Evolutionary conservation across 345 rosid species (phyloP), one percentile per base, ranked within the genome.

Genomic region (Populus ilicifolia): DNA sequence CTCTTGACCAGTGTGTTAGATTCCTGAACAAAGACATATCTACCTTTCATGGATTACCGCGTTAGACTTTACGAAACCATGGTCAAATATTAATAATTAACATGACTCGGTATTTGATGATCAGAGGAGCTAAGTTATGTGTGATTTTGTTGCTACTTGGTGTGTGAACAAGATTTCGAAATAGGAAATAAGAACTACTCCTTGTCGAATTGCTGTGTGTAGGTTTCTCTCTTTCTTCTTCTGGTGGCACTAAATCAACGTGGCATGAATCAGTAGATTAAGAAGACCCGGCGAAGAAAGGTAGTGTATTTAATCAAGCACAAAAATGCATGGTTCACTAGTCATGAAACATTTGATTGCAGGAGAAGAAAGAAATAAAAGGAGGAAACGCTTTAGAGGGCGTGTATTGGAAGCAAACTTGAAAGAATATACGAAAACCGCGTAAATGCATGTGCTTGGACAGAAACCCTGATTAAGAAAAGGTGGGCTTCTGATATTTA

Each of bases 371-470:
- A 68, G 78, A 76, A 67, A 68, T 25, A 64, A n/a, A 52, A 68
- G 12, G 3, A 33, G n/a, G 56, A 17, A 50, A 27, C 29, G 67
- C 2, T 39, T 3, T 8, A 59, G 39, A 43, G 74, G 61, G 69
- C 79, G 74, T 59, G 63, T 71, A 8, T 11, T 23, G 69, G 80
- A 72, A 72, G 72, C 75, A 65, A 78, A 25, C 65, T 33, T 65
- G 43, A 20, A 43, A 48, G 70, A 71, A 71, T 64, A 71, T 64
- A 50, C 54, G 38, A 38, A 78, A 72, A 72, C 71, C 72, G 76
- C 72, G 72, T 72, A 39, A 78, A 72, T 72, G 81, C 77, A 78
- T 38, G 72, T 78, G 77, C 76, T 66, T 72, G 54, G 25, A 74
- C 52, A 74, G 54, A 20, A 41, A 69, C 8, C 36, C 63, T 59